Evolutionary conservation across 768 basidiomycete genomes (phyloP).

Genomic region (Kondoa malvinella): DNA sequence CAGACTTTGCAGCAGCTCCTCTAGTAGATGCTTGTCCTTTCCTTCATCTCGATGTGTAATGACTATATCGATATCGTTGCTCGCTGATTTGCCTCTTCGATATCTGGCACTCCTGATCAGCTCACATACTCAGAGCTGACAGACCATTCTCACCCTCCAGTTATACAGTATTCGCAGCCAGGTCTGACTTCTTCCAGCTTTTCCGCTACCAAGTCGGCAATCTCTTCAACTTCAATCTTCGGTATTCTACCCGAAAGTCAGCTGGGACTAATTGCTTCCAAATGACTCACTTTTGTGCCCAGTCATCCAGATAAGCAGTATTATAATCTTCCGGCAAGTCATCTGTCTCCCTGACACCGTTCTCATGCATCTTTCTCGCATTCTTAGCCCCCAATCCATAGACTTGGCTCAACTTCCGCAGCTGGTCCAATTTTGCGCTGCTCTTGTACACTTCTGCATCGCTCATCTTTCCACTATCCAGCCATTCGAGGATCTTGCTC

Average conservation of each 20-base stretch:
- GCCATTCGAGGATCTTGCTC: neutral
- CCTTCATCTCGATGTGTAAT: slow-evolving; percentile 49
- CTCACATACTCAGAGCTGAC: neutral
- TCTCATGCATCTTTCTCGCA: slow-evolving; percentile 48
- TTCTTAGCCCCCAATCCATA: slow-evolving; percentile 60
- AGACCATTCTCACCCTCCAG: slow-evolving; percentile 34
- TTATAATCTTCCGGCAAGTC: neutral
- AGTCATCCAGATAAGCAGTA: slow-evolving; percentile 22
- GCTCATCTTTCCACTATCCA: neutral
- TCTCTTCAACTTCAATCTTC: slow-evolving; percentile 59
- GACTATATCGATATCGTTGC: slow-evolving; percentile 78
- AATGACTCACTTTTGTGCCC: slow-evolving; percentile 28
- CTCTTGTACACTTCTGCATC: slow-evolving; percentile 29
- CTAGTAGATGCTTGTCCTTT: slow-evolving; percentile 48
- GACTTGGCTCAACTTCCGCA: slow-evolving; percentile 43
- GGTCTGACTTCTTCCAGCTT: slow-evolving; percentile 43
- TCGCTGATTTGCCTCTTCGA: slow-evolving; percentile 60
- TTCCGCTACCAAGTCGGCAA: slow-evolving; percentile 49
- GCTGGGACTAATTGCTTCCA: neutral
- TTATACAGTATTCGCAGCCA: slow-evolving; percentile 6
- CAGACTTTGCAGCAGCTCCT: slow-evolving; percentile 44
- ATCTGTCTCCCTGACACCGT: slow-evolving; percentile 15
- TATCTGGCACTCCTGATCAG: slow-evolving; percentile 33
- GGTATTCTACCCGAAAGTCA: slow-evolving; percentile 43
- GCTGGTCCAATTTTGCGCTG: slow-evolving; percentile 43